Percentiles rank a stretch among this genome's conserved stretches.
These are phyloP conservation scores for Salvia rosmarinus DNA, from an alignment of 257 asterid genomes.

Conservation along the genomic window DNA sequence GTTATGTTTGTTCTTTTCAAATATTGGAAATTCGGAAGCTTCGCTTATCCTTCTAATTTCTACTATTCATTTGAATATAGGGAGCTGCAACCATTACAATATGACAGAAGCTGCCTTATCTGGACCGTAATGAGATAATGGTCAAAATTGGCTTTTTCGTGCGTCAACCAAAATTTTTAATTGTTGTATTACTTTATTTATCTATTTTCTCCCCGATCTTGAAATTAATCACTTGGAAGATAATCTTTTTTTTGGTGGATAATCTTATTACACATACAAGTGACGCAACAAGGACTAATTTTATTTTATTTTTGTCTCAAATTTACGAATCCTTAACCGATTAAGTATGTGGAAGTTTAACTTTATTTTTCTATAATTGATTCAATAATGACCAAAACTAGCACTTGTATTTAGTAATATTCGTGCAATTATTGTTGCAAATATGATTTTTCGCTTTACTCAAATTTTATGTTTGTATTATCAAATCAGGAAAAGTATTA, in stretches of 20 bases:
- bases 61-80: neutral
- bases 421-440: neutral
- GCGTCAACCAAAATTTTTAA: neutral
- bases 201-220: constrained; percentile 1
- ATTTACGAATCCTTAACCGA: too few species aligned
- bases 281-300: neutral
- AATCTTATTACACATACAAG: neutral
- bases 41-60: constrained; percentile 14
- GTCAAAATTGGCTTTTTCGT: constrained; percentile 28
- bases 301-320: too few species aligned
- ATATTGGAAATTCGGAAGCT: constrained; percentile 4
- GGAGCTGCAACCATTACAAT: neutral
- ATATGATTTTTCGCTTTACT: neutral
- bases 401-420: neutral
- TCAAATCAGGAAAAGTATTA: neutral
- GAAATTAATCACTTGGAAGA: neutral
- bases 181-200: neutral
- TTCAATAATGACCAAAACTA: constrained; percentile 20
- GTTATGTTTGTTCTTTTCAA: neutral
- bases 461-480: neutral
- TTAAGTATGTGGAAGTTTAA: too few species aligned
- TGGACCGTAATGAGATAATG: neutral
- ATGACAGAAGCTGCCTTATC: neutral
- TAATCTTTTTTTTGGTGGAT: neutral
- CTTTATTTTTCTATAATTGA: constrained; percentile 28